These are phyloP conservation scores for Clarireedia paspali DNA, from an alignment of 2,329 filamentous ascomycete genomes.

Conservation along the genomic window DNA sequence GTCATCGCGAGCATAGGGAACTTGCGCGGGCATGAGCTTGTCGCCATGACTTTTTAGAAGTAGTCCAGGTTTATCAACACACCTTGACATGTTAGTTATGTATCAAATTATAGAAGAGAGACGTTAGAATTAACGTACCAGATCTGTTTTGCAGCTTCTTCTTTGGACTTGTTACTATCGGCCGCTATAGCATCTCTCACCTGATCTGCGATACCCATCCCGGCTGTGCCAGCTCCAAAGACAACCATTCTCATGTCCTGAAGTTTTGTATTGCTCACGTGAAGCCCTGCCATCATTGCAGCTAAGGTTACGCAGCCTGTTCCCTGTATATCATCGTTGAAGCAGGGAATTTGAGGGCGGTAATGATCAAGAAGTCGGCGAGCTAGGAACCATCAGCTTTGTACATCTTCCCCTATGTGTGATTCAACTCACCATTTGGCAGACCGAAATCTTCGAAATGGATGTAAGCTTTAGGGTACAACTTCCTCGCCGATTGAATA, in stretches of 20 bases:
- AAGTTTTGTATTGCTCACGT: slow-evolving; percentile 59
- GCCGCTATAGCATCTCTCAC: slow-evolving; percentile 70
- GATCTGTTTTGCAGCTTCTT: slow-evolving; percentile 73
- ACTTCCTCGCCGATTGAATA: slow-evolving; percentile 56
- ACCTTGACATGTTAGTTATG: slow-evolving; percentile 38
- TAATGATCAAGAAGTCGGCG: slow-evolving; percentile 71
- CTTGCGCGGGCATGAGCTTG: slow-evolving; percentile 58
- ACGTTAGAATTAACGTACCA: slow-evolving; percentile 44
- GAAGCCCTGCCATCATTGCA: slow-evolving; percentile 68
- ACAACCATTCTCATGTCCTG: slow-evolving; percentile 63
- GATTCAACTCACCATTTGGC: slow-evolving; percentile 45
- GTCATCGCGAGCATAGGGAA: slow-evolving; percentile 56
- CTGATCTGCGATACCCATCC: slow-evolving; percentile 80
- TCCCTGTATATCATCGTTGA: slow-evolving; percentile 88
- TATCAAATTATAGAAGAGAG: not conserved
- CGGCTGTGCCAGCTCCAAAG: slow-evolving; percentile 76
- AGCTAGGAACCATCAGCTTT: slow-evolving; percentile 27
- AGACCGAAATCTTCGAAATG: slow-evolving; percentile 89
- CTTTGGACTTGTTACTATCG: slow-evolving; percentile 55
- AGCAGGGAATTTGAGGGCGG: slow-evolving; percentile 66
- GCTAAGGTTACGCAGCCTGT: slow-evolving; percentile 83
- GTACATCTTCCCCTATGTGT: not conserved
- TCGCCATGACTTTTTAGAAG: slow-evolving; percentile 56
- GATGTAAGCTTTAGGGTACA: slow-evolving; percentile 74
- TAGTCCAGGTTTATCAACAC: slow-evolving; percentile 75